phyloP scores from a whole-genome alignment of 495 filamentous ascomycete species.

The Trichodelitschia bisporula region DNA sequence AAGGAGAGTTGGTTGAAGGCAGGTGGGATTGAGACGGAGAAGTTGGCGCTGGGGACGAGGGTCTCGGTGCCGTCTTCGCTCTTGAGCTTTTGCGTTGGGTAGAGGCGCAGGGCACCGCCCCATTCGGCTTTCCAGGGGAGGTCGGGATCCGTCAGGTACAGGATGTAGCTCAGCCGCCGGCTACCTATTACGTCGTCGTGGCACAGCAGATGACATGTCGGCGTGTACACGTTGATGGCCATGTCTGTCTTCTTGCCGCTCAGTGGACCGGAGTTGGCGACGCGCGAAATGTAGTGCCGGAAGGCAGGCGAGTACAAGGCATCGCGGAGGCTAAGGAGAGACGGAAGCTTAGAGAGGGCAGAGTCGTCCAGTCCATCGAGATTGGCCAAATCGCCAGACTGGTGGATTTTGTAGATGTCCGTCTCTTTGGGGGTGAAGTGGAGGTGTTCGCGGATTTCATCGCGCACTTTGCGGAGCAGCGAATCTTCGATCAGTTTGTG shows the following conservation, averaged over 20 bases:
- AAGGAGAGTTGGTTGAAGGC: constrained; percentile 95
- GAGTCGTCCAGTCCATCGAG: constrained; percentile 75
- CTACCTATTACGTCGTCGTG: constrained; percentile 98
- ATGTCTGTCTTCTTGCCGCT: constrained; percentile 94
- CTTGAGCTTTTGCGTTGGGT: constrained; percentile 40
- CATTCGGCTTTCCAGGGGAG: constrained; percentile 75
- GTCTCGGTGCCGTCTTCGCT: constrained; percentile 41
- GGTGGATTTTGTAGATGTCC: constrained; percentile 98
- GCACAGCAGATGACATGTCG: constrained; percentile 83
- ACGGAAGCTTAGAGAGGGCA: constrained; percentile 59
- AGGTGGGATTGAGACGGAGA: constrained; percentile 56
- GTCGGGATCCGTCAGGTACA: constrained; percentile 88
- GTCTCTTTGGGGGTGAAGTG: constrained; percentile 97
- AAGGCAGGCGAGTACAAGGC: constrained; percentile 79
- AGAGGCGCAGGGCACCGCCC: constrained; percentile 82
- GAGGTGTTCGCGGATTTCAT: constrained; percentile 69
- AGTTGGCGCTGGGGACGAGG: constrained; percentile 53
- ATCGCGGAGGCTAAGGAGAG: constrained; percentile 66
- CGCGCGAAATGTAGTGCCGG: constrained; percentile 60
- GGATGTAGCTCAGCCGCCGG: constrained; percentile 79
- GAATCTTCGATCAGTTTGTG: constrained; percentile 44
- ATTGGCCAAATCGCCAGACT: constrained; percentile 92
- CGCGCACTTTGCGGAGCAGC: constrained; percentile 66
- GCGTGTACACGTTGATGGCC: constrained; percentile 97
- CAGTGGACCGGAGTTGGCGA: constrained; percentile 65